Conservation (phyloP, 805 yeast genomes). For the Metschnikowia lunata region DNA sequence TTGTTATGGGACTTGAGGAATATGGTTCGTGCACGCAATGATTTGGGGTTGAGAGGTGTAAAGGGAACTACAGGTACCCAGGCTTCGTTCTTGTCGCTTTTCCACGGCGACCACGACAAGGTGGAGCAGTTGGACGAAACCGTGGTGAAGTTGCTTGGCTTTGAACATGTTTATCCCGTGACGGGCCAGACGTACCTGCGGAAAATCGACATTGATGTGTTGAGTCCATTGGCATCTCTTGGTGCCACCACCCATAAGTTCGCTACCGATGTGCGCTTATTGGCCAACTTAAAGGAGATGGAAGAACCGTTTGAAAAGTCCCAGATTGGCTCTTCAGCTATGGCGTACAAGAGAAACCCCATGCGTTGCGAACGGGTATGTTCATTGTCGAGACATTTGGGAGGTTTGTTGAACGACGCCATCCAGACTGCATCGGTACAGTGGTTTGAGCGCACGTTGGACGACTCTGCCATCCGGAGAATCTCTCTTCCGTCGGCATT, state of each 20-base stretch:
- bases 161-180: conserved; percentile 92
- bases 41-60: conserved; percentile 94
- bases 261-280: conserved; percentile 93
- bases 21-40: conserved; percentile 92
- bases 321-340: conserved; percentile 97
- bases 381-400: conserved; percentile 94
- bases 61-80: conserved; percentile 99
- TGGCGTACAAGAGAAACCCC: conserved; percentile 99
- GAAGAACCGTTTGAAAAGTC: conserved; percentile 98
- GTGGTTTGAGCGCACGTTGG: conserved; percentile 99
- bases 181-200: conserved; percentile 99
- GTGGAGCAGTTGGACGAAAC: conserved; percentile 90
- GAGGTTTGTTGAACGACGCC: conserved; percentile 87
- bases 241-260: conserved; percentile 97
- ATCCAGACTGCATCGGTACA: conserved; percentile 96
- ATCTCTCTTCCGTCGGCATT: conserved; percentile 95
- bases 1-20: conserved; percentile 96
- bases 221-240: conserved; percentile 88
- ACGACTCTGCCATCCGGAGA: conserved; percentile 97
- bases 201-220: conserved; percentile 92
- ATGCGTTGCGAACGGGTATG: conserved; percentile 99
- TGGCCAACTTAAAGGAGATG: conserved; percentile 94
- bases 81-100: conserved; percentile 89
- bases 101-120: conserved; percentile 95
- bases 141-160: conserved; percentile 90